Conservation (phyloP, 495 filamentous ascomycete genomes). For the Arthonia radiata region DNA sequence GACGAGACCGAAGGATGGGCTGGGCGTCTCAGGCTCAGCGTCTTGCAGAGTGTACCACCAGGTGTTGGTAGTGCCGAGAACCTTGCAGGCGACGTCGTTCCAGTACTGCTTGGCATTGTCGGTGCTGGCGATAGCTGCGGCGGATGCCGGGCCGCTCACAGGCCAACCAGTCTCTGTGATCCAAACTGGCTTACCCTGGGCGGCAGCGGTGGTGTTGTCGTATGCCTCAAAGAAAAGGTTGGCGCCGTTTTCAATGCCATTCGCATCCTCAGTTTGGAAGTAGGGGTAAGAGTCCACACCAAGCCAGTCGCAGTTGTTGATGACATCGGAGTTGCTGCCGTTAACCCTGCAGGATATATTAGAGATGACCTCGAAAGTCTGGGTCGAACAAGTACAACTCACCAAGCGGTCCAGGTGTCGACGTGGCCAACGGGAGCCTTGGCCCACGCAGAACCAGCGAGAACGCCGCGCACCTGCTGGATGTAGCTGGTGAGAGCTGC, state of each 20-base stretch:
- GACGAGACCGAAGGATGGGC: constrained; percentile 45
- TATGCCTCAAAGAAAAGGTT: constrained; percentile 38
- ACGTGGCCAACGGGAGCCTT: constrained; percentile 51
- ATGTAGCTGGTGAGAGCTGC: constrained; percentile 38
- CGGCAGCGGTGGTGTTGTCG: constrained; percentile 17
- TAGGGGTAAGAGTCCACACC: constrained; percentile 27
- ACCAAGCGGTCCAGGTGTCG: constrained; percentile 80
- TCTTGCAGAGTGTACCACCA: constrained; percentile 2
- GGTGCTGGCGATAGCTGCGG: constrained; percentile 32
- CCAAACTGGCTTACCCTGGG: constrained; percentile 22
- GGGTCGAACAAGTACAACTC: too few species aligned
- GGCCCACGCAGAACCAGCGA: constrained; percentile 31
- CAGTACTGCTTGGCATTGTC: constrained; percentile 62
- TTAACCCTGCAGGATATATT: too few species aligned
- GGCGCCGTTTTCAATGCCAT: constrained; percentile 35
- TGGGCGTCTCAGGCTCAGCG: constrained; percentile 12
- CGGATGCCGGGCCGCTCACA: constrained; percentile 16
- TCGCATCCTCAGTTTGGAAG: constrained; percentile 33
- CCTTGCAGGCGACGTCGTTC: constrained; percentile 36
- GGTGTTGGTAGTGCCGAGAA: constrained; percentile 4
- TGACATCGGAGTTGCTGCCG: constrained; percentile 23
- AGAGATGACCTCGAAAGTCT: too few species aligned
- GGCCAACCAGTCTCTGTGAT: constrained; percentile 29
- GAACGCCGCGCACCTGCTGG: constrained; percentile 29
- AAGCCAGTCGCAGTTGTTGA: constrained; percentile 22